Percentiles rank a stretch among this genome's conserved stretches.
phyloP scores from a whole-genome alignment of 2,329 filamentous ascomycete species.

The Purpureocillium lavendulum region DNA sequence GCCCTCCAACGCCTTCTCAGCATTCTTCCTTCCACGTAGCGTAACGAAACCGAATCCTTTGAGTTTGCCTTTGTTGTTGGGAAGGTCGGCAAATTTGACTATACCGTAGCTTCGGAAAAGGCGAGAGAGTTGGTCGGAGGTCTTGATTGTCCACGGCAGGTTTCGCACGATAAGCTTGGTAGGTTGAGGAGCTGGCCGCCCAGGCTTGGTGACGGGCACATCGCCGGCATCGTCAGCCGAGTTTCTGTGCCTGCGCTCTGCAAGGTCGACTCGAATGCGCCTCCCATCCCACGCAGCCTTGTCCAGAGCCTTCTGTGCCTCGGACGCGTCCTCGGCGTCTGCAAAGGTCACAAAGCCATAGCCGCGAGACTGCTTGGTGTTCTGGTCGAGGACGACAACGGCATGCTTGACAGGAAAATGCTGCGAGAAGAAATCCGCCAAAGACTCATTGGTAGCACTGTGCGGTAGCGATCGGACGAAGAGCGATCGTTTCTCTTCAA shows the following conservation, averaged over 20 bases:
- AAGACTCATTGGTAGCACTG: conserved; percentile 67
- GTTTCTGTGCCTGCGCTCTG: conserved; percentile 72
- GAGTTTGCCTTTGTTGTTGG: conserved; percentile 67
- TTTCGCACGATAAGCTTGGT: conserved; percentile 82
- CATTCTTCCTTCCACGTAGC: conserved; percentile 80
- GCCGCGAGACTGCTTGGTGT: conserved; percentile 80
- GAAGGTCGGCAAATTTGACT: conserved; percentile 78
- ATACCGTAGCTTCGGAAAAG: conserved; percentile 87
- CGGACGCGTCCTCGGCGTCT: conserved; percentile 80
- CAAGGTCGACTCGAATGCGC: conserved; percentile 78
- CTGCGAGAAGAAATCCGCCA: conserved; percentile 88
- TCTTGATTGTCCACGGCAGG: conserved; percentile 91
- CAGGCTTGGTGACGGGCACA: conserved; percentile 36
- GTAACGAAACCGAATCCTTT: conserved; percentile 91
- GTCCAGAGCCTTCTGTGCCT: conserved; percentile 74
- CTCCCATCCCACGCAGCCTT: conserved; percentile 70
- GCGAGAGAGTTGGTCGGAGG: conserved; percentile 66
- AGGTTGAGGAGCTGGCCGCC: conserved; percentile 51
- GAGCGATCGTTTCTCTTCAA: conserved; percentile 61
- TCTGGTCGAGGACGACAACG: conserved; percentile 78
- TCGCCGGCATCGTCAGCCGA: conserved; percentile 34
- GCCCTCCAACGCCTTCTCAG: conserved; percentile 74
- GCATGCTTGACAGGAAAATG: conserved; percentile 94
- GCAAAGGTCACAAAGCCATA: conserved; percentile 97
- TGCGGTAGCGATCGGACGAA: conserved; percentile 85